These are phyloP conservation scores for Aspergillus neoniger DNA, from an alignment of 2,329 filamentous ascomycete species.

Conservation along the genomic window DNA sequence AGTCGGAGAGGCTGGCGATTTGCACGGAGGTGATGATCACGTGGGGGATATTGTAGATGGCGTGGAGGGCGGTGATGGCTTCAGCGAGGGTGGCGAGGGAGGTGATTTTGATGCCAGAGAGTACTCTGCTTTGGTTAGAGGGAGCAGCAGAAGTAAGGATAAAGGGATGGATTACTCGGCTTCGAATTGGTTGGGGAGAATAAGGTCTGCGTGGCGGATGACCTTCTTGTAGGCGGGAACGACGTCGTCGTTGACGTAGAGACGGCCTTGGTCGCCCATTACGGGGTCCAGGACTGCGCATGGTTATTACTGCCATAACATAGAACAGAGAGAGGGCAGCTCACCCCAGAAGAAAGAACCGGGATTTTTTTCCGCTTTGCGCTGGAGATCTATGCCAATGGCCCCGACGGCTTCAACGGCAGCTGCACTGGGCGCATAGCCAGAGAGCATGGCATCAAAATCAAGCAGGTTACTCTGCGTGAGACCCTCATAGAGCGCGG, in stretches of 20 bases:
- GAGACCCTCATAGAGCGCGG: slow-evolving; percentile 80
- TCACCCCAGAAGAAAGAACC: slow-evolving; percentile 86
- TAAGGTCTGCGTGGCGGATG: slow-evolving; percentile 80
- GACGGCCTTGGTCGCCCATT: slow-evolving; percentile 91
- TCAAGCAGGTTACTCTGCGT: slow-evolving; percentile 80
- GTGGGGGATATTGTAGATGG: slow-evolving; percentile 75
- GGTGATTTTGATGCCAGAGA: slow-evolving; percentile 81
- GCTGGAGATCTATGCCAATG: slow-evolving; percentile 78
- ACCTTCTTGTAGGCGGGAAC: slow-evolving; percentile 86
- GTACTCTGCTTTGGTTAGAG: slow-evolving; percentile 57
- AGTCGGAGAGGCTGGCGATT: slow-evolving; percentile 56
- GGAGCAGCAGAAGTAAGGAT: not conserved
- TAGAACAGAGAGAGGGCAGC: slow-evolving; percentile 18
- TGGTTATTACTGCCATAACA: slow-evolving; percentile 7
- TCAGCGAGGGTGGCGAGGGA: slow-evolving; percentile 71
- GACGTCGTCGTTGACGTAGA: slow-evolving; percentile 90
- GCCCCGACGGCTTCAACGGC: slow-evolving; percentile 80
- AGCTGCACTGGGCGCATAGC: slow-evolving; percentile 86
- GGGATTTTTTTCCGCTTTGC: slow-evolving; percentile 61
- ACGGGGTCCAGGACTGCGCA: slow-evolving; percentile 81
- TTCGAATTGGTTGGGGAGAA: slow-evolving; percentile 96
- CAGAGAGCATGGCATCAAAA: slow-evolving; percentile 93
- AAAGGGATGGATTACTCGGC: slow-evolving; percentile 68
- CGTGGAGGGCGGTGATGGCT: slow-evolving; percentile 77
- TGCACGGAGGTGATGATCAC: slow-evolving; percentile 90